Percentiles rank a stretch among this genome's conserved stretches.
Conservation (phyloP, 2,329 filamentous ascomycete species). For the Penicillium sp. region DNA sequence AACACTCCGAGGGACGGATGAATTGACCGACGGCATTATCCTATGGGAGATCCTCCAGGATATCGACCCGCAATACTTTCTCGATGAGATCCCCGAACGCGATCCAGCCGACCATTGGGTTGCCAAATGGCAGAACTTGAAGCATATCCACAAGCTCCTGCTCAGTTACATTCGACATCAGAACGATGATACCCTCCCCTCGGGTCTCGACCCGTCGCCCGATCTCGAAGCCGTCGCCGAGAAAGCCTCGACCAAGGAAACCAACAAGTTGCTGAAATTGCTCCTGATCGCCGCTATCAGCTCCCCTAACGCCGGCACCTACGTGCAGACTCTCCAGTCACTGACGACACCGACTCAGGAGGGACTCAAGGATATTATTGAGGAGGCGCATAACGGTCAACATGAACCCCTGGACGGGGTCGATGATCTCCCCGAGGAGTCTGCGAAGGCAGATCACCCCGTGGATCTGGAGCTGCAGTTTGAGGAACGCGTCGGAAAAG, state of each 20-base stretch:
- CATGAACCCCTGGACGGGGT: conserved; percentile 44
- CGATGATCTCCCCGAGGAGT: conserved; percentile 46
- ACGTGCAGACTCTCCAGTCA: conserved; percentile 57
- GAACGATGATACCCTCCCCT: conserved; percentile 51
- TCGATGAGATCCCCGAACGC: conserved; percentile 54
- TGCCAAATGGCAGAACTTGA: conserved; percentile 56
- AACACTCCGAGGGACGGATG: conserved; percentile 48
- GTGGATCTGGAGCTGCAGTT: conserved; percentile 55
- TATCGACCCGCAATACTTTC: conserved; percentile 56
- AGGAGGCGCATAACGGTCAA: conserved; percentile 52
- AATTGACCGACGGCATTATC: conserved; percentile 53
- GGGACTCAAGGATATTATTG: conserved; percentile 54
- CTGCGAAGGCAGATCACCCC: conserved; percentile 41
- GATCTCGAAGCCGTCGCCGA: conserved; percentile 56
- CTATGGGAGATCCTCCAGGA: conserved; percentile 57
- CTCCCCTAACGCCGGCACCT: conserved; percentile 62
- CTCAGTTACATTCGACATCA: conserved; percentile 54
- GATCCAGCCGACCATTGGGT: conserved; percentile 54
- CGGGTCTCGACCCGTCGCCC: conserved; percentile 50
- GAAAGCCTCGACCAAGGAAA: conserved; percentile 50
- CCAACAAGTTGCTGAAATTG: conserved; percentile 65
- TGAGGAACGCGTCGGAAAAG: conserved; percentile 55
- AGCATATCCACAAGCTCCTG: conserved; percentile 55
- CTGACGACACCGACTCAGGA: conserved; percentile 53
- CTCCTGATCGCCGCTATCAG: conserved; percentile 68